Base-by-base conservation (phyloP, 1,139 yeast genomes). In the Wickerhamiella infanticola region DNA sequence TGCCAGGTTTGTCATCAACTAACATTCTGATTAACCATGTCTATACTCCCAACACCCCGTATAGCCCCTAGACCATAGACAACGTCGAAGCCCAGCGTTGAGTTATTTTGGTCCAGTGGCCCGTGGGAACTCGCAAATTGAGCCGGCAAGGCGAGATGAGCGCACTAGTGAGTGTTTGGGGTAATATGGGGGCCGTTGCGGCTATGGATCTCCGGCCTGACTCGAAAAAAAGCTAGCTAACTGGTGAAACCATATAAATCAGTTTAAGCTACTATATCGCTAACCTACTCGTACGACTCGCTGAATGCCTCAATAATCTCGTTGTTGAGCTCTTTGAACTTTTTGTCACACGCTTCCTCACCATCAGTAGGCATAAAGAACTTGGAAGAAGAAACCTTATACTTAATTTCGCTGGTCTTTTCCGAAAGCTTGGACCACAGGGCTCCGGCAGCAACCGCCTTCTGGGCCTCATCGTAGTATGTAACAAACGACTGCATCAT, bases 381-480 rank as follows among this genome's bases (percentile, higher is more conserved):
- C 72, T 90, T 90, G 59, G 95, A 80, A 36, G 95, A 81, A 8
- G 97, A 83, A 50, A 90, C 95, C 48, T 88, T 71, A 65, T 90
- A 96, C 69, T 85, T 86, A 50, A 88, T 83, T 62, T 86, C 96
- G 50, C 82, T 60, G 46, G 97, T 90, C 48, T 84, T 72, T 60
- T 88, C 97, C 43, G 94, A 63, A 55, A 90, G 75, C 70, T 85
- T 88, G 54, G 83, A 75, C 99, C 99, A 90, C 63, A 75, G 78
- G 38, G 94, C 94, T 61, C 98, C 97, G 60, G 82, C 79, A 43
- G 95, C 74, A 54, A 88, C 81, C 13, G 97, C 95, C 72, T 85
- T 88, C 70, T 88, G 97, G 35, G 99, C 97, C 70, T 90, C 97
- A 56, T 90, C 96, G 62, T 83, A 79, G 68, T 90, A 90, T 40